Conservation (phyloP, 2,329 filamentous ascomycete species). For the Colletotrichum somersetense region DNA sequence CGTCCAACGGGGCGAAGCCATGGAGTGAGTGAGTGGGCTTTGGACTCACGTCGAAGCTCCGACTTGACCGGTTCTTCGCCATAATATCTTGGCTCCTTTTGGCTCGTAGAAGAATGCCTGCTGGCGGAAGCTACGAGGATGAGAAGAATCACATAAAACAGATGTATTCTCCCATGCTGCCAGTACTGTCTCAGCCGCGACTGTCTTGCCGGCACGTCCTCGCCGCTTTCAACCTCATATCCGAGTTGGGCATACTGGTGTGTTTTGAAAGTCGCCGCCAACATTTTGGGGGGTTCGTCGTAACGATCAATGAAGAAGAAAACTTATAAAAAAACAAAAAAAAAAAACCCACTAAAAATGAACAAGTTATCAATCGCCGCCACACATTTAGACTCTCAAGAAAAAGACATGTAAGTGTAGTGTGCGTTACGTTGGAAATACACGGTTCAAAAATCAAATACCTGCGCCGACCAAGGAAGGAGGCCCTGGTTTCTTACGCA, state of each 20-base stretch:
- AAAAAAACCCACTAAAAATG: no score
- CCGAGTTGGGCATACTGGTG: slow-evolving; percentile 8
- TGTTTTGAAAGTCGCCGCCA: background rate
- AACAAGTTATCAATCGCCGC: background rate
- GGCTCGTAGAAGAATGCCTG: background rate
- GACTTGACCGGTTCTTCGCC: slow-evolving; percentile 9
- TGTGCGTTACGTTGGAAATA: no score
- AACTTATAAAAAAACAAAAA: no score
- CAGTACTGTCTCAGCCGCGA: background rate
- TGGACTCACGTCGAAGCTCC: slow-evolving; percentile 1
- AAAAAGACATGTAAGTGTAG: no score
- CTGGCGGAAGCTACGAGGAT: slow-evolving; percentile 5
- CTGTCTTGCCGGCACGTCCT: background rate
- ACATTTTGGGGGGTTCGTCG: background rate
- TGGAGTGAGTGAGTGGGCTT: background rate
- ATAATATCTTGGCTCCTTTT: background rate
- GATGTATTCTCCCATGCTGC: background rate
- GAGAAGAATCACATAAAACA: slow-evolving; percentile 13
- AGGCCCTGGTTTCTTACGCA: background rate
- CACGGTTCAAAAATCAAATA: background rate
- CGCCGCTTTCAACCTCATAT: background rate
- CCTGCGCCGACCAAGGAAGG: background rate
- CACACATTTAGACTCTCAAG: background rate
- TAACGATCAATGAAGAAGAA: no score
- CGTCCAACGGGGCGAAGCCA: no score